Percentiles rank a stretch among this genome's conserved stretches.
These are phyloP conservation scores for Microdochium paspali DNA, from an alignment of 2,329 filamentous ascomycete genomes.

Conservation along the genomic window DNA sequence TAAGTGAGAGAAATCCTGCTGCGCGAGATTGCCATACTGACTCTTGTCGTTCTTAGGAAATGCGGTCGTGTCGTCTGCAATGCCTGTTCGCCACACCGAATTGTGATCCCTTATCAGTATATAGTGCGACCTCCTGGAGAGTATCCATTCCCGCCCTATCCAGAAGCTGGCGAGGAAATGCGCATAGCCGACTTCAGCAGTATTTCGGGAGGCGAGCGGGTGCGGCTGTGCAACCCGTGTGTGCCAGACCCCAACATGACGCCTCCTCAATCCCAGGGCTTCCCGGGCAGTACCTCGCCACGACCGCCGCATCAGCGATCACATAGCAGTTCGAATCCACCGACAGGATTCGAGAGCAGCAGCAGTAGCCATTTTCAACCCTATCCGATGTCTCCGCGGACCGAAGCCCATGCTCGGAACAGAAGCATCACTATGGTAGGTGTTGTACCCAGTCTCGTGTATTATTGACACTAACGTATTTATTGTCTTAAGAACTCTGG, in stretches of 20 bases:
- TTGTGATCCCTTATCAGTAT: conserved; percentile 87
- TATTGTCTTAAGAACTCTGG: conserved; percentile 13
- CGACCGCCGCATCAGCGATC: conserved; percentile 32
- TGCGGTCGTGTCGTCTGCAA: conserved; percentile 89
- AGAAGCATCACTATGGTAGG: conserved; percentile 43
- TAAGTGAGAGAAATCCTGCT: conserved; percentile 24
- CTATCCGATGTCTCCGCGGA: conserved; percentile 8
- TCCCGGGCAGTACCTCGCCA: conserved; percentile 20
- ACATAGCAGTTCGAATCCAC: conserved; percentile 26
- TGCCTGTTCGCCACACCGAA: conserved; percentile 84
- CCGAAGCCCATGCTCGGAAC: conserved; percentile 27
- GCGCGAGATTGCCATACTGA: conserved; percentile 2
- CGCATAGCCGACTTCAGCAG: conserved; percentile 32
- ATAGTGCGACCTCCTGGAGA: conserved; percentile 69
- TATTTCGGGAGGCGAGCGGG: conserved; percentile 45
- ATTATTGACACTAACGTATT: neutral
- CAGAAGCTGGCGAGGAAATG: conserved; percentile 28
- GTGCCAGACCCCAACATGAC: conserved; percentile 52
- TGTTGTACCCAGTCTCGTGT: conserved; percentile 7
- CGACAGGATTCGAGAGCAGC: neutral
- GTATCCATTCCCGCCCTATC: conserved; percentile 18
- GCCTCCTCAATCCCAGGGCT: conserved; percentile 34
- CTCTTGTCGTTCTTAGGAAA: conserved; percentile 44
- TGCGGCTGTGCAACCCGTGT: conserved; percentile 52
- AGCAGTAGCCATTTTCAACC: neutral